phyloP scores from a whole-genome alignment of 305 asterid genomes.

The Ajuga reptans region DNA sequence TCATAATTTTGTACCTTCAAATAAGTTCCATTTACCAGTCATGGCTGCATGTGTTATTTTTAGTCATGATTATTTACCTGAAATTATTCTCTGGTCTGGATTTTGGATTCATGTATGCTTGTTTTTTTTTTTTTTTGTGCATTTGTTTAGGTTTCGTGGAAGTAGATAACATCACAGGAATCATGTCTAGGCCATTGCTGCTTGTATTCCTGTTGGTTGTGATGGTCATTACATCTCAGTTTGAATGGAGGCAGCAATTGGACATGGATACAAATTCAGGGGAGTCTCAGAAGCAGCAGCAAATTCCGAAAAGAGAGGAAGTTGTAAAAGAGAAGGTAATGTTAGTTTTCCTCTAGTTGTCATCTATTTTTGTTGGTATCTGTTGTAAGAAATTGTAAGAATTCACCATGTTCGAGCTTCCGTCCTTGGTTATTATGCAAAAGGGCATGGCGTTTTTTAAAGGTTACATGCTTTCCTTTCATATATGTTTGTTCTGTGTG shows the following conservation, averaged over 20 bases:
- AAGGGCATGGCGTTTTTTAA: background rate
- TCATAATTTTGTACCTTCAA: background rate
- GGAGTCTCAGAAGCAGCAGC: conserved; percentile 65
- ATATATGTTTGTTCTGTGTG: background rate
- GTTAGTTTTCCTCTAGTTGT: background rate
- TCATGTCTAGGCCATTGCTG: conserved; percentile 77
- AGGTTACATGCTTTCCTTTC: background rate
- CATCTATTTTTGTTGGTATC: background rate
- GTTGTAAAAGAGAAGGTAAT: conserved; percentile 80
- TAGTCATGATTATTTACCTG: background rate
- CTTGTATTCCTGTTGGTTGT: conserved; percentile 66
- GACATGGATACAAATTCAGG: conserved; percentile 55
- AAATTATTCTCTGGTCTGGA: background rate
- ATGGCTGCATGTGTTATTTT: conserved; percentile 1
- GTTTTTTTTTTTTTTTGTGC: background rate
- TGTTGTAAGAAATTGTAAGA: background rate
- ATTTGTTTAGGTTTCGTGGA: conserved; percentile 33
- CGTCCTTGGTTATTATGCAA: conserved; percentile 3
- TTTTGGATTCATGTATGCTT: conserved; percentile 6
- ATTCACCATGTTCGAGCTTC: background rate
- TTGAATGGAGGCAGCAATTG: conserved; percentile 86
- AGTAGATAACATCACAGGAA: conserved; percentile 26
- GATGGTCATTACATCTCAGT: conserved; percentile 68
- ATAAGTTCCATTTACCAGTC: background rate
- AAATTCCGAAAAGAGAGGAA: conserved; percentile 60